Evolutionary conservation across 2,329 filamentous ascomycete genomes (phyloP).

Genomic region (Pezicula carpinea): DNA sequence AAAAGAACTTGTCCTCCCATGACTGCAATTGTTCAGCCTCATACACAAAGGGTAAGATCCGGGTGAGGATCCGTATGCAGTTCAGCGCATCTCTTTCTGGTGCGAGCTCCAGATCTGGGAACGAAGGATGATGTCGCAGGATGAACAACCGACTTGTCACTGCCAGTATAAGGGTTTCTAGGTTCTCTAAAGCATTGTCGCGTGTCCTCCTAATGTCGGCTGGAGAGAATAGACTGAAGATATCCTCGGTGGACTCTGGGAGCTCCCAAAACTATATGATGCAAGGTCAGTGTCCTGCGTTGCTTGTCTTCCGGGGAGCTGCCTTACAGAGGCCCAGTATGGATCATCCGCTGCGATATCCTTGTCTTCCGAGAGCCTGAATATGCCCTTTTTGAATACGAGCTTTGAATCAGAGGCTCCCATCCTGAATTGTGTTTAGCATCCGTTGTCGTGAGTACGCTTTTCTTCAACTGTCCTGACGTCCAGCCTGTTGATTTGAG

Average conservation of each 20-base stretch:
- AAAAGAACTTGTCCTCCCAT: constrained; percentile 96
- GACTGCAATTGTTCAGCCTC: constrained; percentile 75
- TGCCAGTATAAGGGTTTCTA: constrained; percentile 83
- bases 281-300: constrained; percentile 7
- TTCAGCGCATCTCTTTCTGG: constrained; percentile 86
- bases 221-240: constrained; percentile 92
- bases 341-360: constrained; percentile 82
- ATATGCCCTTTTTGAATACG: constrained; percentile 97
- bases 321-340: constrained; percentile 85
- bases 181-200: constrained; percentile 78
- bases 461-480: too few species aligned
- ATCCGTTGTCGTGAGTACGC: constrained; percentile 14
- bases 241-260: constrained; percentile 89
- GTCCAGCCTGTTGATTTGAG: constrained; percentile 1
- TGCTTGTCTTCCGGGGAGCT: background rate
- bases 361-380: constrained; percentile 87
- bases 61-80: constrained; percentile 85
- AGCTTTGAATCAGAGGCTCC: constrained; percentile 98
- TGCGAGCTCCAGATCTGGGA: constrained; percentile 80
- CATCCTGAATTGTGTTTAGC: constrained; percentile 49
- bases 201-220: constrained; percentile 83
- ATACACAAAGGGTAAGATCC: constrained; percentile 86
- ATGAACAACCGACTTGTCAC: constrained; percentile 78
- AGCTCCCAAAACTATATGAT: constrained; percentile 83
- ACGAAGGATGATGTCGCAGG: constrained; percentile 83